Conservation (phyloP, 2,329 filamentous ascomycete species). For the Trichophyton mentagrophytes region DNA sequence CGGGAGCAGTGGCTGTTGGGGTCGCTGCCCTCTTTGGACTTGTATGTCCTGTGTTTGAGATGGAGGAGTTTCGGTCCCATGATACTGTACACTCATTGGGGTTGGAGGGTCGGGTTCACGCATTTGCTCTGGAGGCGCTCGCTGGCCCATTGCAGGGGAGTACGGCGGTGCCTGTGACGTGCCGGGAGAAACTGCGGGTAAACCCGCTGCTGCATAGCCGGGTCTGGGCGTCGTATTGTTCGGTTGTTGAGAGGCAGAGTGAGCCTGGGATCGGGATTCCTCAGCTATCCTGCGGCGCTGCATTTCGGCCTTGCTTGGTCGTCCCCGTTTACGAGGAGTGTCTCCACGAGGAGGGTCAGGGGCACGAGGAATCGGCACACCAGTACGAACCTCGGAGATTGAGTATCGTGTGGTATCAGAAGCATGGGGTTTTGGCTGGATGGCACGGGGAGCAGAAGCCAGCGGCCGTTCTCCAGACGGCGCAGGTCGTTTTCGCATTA, state of each 20-base stretch:
- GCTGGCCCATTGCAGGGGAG: slow-evolving; percentile 1
- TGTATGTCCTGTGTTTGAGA: slow-evolving; percentile 12
- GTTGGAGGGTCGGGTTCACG: neutral
- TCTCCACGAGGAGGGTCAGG: slow-evolving; percentile 21
- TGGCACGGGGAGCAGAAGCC: slow-evolving; percentile 21
- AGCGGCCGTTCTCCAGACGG: slow-evolving; percentile 18
- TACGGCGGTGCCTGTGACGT: neutral
- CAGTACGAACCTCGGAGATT: slow-evolving; percentile 23
- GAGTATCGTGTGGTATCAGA: slow-evolving; percentile 22
- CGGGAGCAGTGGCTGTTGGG: slow-evolving; percentile 7
- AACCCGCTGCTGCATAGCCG: neutral
- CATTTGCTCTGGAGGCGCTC: neutral
- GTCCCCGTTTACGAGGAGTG: slow-evolving; percentile 31
- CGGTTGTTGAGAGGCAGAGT: neutral
- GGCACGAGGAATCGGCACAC: slow-evolving; percentile 25
- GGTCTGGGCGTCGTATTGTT: neutral
- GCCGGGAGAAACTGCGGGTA: neutral
- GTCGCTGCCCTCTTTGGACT: slow-evolving; percentile 8
- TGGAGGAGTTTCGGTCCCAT: slow-evolving; percentile 4
- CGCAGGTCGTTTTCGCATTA: slow-evolving; percentile 17
- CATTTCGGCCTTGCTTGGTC: slow-evolving; percentile 31
- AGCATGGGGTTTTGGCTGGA: slow-evolving; percentile 29
- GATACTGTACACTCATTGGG: slow-evolving; percentile 3
- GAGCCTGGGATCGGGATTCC: neutral
- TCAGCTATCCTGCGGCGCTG: slow-evolving; percentile 21